Evolutionary conservation across 164 flowering plant species (phyloP).

Genomic region (Nymphaea thermarum): DNA sequence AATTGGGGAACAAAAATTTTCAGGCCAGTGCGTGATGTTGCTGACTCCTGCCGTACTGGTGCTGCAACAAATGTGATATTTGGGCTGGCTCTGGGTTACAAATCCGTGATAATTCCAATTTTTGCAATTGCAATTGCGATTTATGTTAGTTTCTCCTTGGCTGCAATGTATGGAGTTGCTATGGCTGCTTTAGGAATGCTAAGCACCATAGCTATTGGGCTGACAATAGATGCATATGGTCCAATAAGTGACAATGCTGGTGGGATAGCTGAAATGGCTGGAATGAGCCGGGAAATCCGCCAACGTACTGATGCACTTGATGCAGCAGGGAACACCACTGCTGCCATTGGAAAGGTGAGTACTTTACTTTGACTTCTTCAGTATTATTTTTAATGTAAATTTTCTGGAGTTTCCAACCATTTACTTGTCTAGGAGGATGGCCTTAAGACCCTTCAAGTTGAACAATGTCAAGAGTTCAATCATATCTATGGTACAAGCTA

Average conservation of each 20-base stretch:
- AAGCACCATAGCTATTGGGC: constrained; percentile 12
- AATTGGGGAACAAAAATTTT: background rate
- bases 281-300: constrained; percentile 13
- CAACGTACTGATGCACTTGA: constrained; percentile 13
- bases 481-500: too few relatives aligned
- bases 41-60: constrained; percentile 51
- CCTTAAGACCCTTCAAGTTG: too few relatives aligned
- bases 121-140: constrained; percentile 40
- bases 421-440: too few relatives aligned
- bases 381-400: too few relatives aligned
- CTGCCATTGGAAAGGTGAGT: constrained; percentile 14
- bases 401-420: too few relatives aligned
- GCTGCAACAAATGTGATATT: constrained; percentile 53
- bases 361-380: background rate
- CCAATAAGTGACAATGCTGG: constrained; percentile 16
- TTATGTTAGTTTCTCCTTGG: constrained; percentile 41
- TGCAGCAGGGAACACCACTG: constrained; percentile 15
- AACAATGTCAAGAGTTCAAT: too few relatives aligned
- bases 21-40: constrained; percentile 57
- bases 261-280: constrained; percentile 15
- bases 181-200: constrained; percentile 50
- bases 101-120: constrained; percentile 45
- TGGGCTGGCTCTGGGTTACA: constrained; percentile 50
- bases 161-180: constrained; percentile 52
- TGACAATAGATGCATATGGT: constrained; percentile 14